Percentiles rank a stretch among this genome's conserved stretches.
Conservation (phyloP, 1,284 basidiomycete species). For the Ceratobasidium sp. region DNA sequence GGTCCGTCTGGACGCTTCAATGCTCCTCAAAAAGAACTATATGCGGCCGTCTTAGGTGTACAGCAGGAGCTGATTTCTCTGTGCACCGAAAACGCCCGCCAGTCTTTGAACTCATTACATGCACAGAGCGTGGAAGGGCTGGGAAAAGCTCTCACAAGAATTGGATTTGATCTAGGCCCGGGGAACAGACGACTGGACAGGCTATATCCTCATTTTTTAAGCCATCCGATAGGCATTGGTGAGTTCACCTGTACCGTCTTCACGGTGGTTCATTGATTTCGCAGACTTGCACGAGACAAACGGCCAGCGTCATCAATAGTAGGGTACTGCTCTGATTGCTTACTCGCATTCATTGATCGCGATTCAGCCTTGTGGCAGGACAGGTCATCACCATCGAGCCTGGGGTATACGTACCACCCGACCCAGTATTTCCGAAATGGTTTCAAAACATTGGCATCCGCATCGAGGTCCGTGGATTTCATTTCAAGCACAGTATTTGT, state of each 20-base stretch:
- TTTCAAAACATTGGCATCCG: slow-evolving; percentile 93
- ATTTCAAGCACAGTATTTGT: not conserved
- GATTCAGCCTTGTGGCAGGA: slow-evolving; percentile 72
- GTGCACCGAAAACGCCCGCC: slow-evolving; percentile 65
- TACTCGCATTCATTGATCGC: slow-evolving; percentile 55
- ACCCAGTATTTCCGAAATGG: slow-evolving; percentile 80
- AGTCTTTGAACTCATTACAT: slow-evolving; percentile 85
- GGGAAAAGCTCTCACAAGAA: slow-evolving; percentile 79
- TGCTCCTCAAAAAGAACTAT: slow-evolving; percentile 87
- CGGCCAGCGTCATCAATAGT: slow-evolving; percentile 45
- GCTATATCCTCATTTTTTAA: slow-evolving; percentile 89
- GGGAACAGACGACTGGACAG: slow-evolving; percentile 76
- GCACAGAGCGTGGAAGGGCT: slow-evolving; percentile 79
- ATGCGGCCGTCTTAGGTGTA: slow-evolving; percentile 71
- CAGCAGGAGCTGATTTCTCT: slow-evolving; percentile 63
- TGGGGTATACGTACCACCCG: slow-evolving; percentile 87
- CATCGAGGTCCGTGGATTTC: slow-evolving; percentile 75
- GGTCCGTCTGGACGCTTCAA: slow-evolving; percentile 90
- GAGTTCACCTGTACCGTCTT: too few relatives aligned
- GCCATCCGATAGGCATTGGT: slow-evolving; percentile 90
- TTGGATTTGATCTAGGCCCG: slow-evolving; percentile 80
- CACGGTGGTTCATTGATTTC: slow-evolving; percentile 13
- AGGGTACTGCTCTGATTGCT: not conserved
- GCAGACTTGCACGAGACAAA: slow-evolving; percentile 85
- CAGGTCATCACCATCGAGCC: slow-evolving; percentile 93